phyloP scores from a whole-genome alignment of 1,284 basidiomycete genomes.

The Tranzscheliella williamsii region DNA sequence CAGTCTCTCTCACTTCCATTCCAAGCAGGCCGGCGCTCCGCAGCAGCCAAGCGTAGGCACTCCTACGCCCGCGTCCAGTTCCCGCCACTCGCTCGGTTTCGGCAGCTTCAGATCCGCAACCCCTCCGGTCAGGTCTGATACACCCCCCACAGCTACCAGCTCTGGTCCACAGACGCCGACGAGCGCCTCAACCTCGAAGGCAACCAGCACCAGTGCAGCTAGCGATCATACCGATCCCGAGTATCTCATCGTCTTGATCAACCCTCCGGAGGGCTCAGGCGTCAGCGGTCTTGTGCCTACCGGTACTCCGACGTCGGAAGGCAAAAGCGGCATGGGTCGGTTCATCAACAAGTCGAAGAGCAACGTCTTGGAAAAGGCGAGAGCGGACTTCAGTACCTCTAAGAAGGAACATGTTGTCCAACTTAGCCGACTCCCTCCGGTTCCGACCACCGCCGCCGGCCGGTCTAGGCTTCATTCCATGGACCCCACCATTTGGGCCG shows the following conservation, averaged over 20 bases:
- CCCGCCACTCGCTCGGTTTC: conserved; percentile 17
- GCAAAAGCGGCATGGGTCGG: conserved; percentile 42
- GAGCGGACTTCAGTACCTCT: conserved; percentile 85
- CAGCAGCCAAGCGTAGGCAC: conserved; percentile 3
- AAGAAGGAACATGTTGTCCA: conserved; percentile 70
- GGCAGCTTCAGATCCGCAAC: conserved; percentile 22
- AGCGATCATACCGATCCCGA: conserved; percentile 37
- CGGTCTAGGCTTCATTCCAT: conserved; percentile 70
- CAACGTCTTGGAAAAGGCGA: conserved; percentile 85
- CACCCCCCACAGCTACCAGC: conserved; percentile 4
- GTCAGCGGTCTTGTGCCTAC: conserved; percentile 69
- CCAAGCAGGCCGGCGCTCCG: conserved; percentile 8
- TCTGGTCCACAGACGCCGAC: conserved; percentile 31
- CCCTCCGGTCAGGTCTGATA: conserved; percentile 22
- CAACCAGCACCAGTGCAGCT: background rate
- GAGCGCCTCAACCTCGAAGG: background rate
- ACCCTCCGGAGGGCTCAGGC: conserved; percentile 38
- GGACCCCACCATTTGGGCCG: conserved; percentile 84
- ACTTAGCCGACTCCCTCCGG: conserved; percentile 25
- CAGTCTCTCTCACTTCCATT: conserved; percentile 40
- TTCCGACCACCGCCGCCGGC: conserved; percentile 65
- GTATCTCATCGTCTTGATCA: conserved; percentile 57
- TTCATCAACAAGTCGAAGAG: conserved; percentile 77
- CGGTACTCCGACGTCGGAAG: conserved; percentile 68
- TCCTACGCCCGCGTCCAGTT: conserved; percentile 9